Percentiles rank a stretch among this genome's conserved stretches.
phyloP scores from a whole-genome alignment of 495 filamentous ascomycete species.

The Xylaria longipes region DNA sequence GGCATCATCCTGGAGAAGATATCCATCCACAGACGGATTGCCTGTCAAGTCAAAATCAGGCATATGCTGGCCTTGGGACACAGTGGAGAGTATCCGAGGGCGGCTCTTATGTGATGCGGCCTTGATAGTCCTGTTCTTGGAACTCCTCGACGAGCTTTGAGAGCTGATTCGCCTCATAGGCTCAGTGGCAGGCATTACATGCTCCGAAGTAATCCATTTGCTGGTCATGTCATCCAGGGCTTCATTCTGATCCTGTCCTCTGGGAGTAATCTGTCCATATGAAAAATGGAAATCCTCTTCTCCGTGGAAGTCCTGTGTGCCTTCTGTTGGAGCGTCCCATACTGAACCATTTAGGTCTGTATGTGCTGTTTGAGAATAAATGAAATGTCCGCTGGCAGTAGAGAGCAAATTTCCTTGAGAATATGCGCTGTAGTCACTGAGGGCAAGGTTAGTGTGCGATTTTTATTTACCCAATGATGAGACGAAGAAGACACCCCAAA shows the following conservation, averaged over 20 bases:
- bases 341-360: conserved; percentile 55
- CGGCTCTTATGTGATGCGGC: conserved; percentile 51
- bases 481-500: conserved; percentile 39
- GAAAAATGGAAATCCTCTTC: conserved; percentile 57
- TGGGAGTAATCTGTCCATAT: conserved; percentile 58
- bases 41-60: conserved; percentile 58
- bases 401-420: conserved; percentile 55
- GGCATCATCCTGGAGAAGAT: conserved; percentile 55
- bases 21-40: conserved; percentile 55
- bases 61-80: conserved; percentile 53
- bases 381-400: conserved; percentile 56
- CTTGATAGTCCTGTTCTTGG: conserved; percentile 56
- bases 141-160: conserved; percentile 54
- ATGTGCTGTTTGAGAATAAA: conserved; percentile 61
- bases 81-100: conserved; percentile 51
- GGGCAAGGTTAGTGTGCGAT: conserved; percentile 59
- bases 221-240: conserved; percentile 53
- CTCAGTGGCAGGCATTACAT: conserved; percentile 46
- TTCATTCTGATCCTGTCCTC: conserved; percentile 53
- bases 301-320: conserved; percentile 60
- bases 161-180: conserved; percentile 57
- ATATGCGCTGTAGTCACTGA: conserved; percentile 58
- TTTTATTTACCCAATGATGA: conserved; percentile 43
- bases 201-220: conserved; percentile 49
- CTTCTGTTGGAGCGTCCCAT: conserved; percentile 60